Conservation (phyloP, 805 yeast species). For the Starmerella ratchasimensis region DNA sequence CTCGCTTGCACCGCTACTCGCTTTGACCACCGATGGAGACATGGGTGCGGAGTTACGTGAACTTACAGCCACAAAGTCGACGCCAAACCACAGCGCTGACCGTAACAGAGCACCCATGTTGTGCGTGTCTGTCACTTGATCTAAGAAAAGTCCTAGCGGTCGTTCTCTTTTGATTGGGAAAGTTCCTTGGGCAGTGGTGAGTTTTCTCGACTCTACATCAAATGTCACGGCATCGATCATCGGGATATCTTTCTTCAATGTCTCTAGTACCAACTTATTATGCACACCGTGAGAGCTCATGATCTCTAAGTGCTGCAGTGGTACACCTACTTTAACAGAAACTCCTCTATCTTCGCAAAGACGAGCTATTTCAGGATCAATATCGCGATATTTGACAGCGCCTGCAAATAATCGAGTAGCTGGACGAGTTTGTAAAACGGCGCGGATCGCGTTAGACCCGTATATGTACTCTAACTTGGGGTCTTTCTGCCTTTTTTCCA, state of each 20-base stretch:
- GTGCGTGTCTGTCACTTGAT: slow-evolving; percentile 75
- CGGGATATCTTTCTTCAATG: slow-evolving; percentile 37
- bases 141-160: slow-evolving; percentile 61
- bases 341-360: slow-evolving; percentile 36
- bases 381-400: slow-evolving; percentile 25
- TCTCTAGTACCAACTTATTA: slow-evolving; percentile 63
- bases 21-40: slow-evolving; percentile 65
- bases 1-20: slow-evolving; percentile 78
- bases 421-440: slow-evolving; percentile 51
- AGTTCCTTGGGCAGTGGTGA: neutral
- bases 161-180: neutral
- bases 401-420: slow-evolving; percentile 40
- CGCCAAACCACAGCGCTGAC: slow-evolving; percentile 71
- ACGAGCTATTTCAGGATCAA: slow-evolving; percentile 32
- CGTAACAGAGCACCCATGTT: slow-evolving; percentile 74
- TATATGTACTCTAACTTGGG: slow-evolving; percentile 55
- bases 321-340: slow-evolving; percentile 27
- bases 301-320: slow-evolving; percentile 43
- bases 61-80: slow-evolving; percentile 60
- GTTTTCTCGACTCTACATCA: slow-evolving; percentile 10
- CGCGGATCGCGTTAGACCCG: slow-evolving; percentile 62
- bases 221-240: slow-evolving; percentile 18
- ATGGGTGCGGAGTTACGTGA: slow-evolving; percentile 58
- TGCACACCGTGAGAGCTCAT: slow-evolving; percentile 60
- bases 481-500: slow-evolving; percentile 15